Conservation (phyloP, 2,329 filamentous ascomycete species). For the Periconia sp. region DNA sequence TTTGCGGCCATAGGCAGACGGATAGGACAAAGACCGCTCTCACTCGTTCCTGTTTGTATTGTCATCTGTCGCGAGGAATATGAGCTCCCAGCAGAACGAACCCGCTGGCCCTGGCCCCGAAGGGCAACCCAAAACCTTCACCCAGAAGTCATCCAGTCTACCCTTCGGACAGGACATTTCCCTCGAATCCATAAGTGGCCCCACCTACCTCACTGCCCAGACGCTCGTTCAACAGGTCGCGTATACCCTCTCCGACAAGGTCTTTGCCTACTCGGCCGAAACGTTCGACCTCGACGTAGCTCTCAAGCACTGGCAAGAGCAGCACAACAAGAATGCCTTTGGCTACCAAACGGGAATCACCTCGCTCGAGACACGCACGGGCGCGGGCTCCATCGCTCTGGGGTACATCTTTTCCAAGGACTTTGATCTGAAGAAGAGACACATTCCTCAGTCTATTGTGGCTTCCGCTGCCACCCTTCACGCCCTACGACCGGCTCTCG, state of each 20-base stretch:
- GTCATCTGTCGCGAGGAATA: conserved; percentile 18
- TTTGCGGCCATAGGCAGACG: conserved; percentile 6
- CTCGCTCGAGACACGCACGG: conserved; percentile 81
- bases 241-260: conserved; percentile 92
- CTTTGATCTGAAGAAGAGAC: conserved; percentile 87
- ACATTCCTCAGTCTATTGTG: conserved; percentile 87
- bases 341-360: conserved; percentile 78
- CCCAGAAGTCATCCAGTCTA: conserved; percentile 50
- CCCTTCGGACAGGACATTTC: conserved; percentile 56
- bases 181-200: conserved; percentile 69
- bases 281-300: conserved; percentile 89
- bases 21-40: conserved; percentile 6
- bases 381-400: conserved; percentile 86
- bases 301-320: conserved; percentile 72
- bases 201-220: conserved; percentile 91
- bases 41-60: conserved; percentile 6
- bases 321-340: conserved; percentile 75
- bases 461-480: conserved; percentile 82
- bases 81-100: conserved; percentile 42
- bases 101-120: conserved; percentile 41
- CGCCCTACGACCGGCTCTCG: conserved; percentile 78
- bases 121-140: conserved; percentile 38
- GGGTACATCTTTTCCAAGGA: conserved; percentile 98
- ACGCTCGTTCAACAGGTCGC: conserved; percentile 93
- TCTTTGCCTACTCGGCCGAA: conserved; percentile 95